These are phyloP conservation scores for Pyrenophora teres DNA, from an alignment of 2,329 filamentous ascomycete genomes.

Conservation along the genomic window DNA sequence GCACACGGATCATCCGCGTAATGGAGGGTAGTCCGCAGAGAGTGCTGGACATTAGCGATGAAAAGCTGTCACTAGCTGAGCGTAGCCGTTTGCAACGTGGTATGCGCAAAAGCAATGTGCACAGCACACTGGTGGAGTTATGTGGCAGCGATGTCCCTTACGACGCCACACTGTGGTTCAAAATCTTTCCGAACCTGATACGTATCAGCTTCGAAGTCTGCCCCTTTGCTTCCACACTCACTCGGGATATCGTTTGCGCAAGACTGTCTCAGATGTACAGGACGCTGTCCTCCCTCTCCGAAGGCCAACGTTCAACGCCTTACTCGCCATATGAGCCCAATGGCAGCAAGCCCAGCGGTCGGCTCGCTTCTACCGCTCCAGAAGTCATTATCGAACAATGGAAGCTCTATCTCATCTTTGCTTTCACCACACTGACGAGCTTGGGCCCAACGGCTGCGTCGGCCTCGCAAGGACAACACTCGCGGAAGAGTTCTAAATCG, in stretches of 20 bases:
- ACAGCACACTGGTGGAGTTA: slow-evolving; percentile 87
- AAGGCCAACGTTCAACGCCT: slow-evolving; percentile 58
- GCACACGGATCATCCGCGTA: slow-evolving; percentile 84
- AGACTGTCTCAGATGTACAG: slow-evolving; percentile 92
- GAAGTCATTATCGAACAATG: slow-evolving; percentile 94
- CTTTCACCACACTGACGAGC: slow-evolving; percentile 91
- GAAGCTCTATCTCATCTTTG: slow-evolving; percentile 97
- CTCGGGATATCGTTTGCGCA: slow-evolving; percentile 89
- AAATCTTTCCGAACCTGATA: slow-evolving; percentile 94
- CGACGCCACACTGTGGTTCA: slow-evolving; percentile 95
- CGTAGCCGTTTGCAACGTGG: slow-evolving; percentile 89
- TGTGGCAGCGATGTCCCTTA: slow-evolving; percentile 96
- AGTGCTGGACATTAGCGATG: slow-evolving; percentile 90
- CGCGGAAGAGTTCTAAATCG: slow-evolving; percentile 78
- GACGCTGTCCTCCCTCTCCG: slow-evolving; percentile 76
- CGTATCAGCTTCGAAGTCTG: slow-evolving; percentile 89
- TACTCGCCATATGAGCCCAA: slow-evolving; percentile 64
- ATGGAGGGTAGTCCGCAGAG: slow-evolving; percentile 86
- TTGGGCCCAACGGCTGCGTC: slow-evolving; percentile 65
- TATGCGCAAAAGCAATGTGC: slow-evolving; percentile 79
- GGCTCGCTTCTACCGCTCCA: slow-evolving; percentile 68
- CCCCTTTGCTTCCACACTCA: slow-evolving; percentile 86
- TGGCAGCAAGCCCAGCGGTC: slow-evolving; percentile 62
- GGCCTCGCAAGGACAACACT: slow-evolving; percentile 70
- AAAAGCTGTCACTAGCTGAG: slow-evolving; percentile 88